Evolutionary conservation across 345 rosid species (phyloP).

Genomic region (Dipteronia dyeriana): DNA sequence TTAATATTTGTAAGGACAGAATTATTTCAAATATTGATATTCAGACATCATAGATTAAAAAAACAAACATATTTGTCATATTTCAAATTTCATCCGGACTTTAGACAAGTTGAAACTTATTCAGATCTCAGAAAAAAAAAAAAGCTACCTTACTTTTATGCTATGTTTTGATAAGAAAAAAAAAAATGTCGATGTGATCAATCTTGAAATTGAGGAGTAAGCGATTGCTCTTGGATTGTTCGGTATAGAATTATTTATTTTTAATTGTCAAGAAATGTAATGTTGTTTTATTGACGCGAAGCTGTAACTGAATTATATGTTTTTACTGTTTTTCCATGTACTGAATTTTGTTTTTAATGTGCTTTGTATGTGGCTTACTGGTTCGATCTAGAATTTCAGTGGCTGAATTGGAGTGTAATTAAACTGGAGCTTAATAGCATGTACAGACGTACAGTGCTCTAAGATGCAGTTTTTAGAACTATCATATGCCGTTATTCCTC

Average conservation of each 20-base stretch:
- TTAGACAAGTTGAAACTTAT: too few species aligned
- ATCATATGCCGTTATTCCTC: background rate
- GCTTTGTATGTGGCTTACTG: slow-evolving; percentile 15
- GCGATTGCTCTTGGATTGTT: background rate
- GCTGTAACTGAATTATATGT: too few species aligned
- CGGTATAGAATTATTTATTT: background rate
- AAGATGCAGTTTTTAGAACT: background rate
- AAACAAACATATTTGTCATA: too few species aligned
- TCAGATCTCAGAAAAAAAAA: too few species aligned
- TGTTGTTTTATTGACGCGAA: background rate
- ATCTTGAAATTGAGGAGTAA: background rate
- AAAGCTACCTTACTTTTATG: background rate
- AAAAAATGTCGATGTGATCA: background rate
- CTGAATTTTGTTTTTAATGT: slow-evolving; percentile 21
- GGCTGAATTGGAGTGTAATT: background rate
- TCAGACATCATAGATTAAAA: too few species aligned
- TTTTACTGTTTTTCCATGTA: background rate
- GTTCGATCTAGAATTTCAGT: slow-evolving; percentile 15
- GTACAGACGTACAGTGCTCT: background rate
- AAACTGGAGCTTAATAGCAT: background rate
- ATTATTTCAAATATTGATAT: too few species aligned
- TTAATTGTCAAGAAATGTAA: background rate
- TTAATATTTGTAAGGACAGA: too few species aligned
- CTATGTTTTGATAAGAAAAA: background rate
- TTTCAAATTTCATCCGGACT: too few species aligned